phyloP scores from a whole-genome alignment of 2,329 filamentous ascomycete genomes.

The Sporothrix schenckii region DNA sequence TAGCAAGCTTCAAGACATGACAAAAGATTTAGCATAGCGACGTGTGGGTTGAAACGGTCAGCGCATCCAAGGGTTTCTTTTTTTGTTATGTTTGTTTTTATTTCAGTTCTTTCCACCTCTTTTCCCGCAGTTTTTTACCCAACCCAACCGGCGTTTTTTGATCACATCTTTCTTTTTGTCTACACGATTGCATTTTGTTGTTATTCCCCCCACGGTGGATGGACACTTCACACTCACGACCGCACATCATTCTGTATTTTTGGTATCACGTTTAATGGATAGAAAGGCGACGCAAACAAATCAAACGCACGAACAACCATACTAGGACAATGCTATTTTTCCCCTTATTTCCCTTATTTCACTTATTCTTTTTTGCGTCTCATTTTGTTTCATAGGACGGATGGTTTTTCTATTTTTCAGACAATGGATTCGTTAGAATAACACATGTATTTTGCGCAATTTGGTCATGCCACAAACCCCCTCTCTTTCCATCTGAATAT shows the following conservation, averaged over 20 bases:
- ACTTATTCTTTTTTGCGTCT: background rate
- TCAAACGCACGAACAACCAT: background rate
- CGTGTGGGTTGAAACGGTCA: constrained; percentile 21
- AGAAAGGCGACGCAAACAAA: constrained; percentile 17
- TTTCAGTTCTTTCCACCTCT: constrained; percentile 33
- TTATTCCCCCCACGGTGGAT: constrained; percentile 17
- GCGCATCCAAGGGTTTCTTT: constrained; percentile 14
- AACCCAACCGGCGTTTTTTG: background rate
- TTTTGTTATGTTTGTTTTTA: background rate
- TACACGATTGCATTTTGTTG: constrained; percentile 18
- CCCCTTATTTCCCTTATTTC: no score
- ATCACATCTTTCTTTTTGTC: constrained; percentile 1
- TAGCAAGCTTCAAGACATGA: constrained; percentile 28
- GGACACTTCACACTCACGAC: background rate
- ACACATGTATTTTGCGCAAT: background rate
- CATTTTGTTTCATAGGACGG: constrained; percentile 1
- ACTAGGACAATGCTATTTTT: background rate
- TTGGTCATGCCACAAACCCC: no score
- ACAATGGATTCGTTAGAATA: constrained; percentile 12
- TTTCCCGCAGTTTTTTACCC: background rate
- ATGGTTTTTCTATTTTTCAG: background rate
- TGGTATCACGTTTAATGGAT: constrained; percentile 9
- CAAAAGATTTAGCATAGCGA: constrained; percentile 31
- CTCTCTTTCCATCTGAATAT: no score
- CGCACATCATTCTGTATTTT: background rate